These are phyloP conservation scores for Arachnomyces sp. DNA, from an alignment of 2,329 filamentous ascomycete species.

Conservation along the genomic window DNA sequence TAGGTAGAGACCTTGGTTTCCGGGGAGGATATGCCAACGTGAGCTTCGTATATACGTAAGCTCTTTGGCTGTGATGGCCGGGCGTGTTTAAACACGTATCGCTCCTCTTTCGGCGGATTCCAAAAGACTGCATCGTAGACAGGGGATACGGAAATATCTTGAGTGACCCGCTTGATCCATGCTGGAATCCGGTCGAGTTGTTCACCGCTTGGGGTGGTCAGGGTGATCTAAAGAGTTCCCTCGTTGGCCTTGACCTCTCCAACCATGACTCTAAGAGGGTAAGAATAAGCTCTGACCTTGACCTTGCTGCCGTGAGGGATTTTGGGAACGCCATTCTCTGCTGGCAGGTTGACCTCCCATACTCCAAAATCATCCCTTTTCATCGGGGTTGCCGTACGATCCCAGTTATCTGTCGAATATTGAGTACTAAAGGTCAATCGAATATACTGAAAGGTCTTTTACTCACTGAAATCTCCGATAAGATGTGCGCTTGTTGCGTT, in stretches of 20 bases:
- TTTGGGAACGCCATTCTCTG: slow-evolving; percentile 63
- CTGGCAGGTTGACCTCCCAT: slow-evolving; percentile 73
- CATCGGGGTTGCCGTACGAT: slow-evolving; percentile 77
- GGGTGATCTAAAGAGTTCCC: slow-evolving; percentile 58
- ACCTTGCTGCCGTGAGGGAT: slow-evolving; percentile 93
- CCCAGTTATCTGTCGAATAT: slow-evolving; percentile 64
- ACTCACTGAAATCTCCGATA: slow-evolving; percentile 87
- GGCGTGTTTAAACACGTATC: slow-evolving; percentile 76
- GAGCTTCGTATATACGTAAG: slow-evolving; percentile 94
- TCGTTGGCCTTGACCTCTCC: slow-evolving; percentile 5
- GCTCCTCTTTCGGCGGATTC: slow-evolving; percentile 74
- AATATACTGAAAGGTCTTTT: neutral
- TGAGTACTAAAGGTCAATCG: slow-evolving; percentile 1
- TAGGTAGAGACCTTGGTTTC: slow-evolving; percentile 85
- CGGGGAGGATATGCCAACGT: slow-evolving; percentile 92
- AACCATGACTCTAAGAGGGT: slow-evolving; percentile 3
- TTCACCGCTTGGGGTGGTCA: slow-evolving; percentile 71
- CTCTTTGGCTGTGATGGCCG: slow-evolving; percentile 77
- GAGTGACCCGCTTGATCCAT: slow-evolving; percentile 96
- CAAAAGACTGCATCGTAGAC: slow-evolving; percentile 94
- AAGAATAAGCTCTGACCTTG: slow-evolving; percentile 56
- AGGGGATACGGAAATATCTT: slow-evolving; percentile 81
- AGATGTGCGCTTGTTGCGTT: slow-evolving; percentile 78
- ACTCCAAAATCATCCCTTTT: slow-evolving; percentile 76
- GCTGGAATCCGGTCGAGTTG: slow-evolving; percentile 81